phyloP scores from a whole-genome alignment of 1,284 basidiomycete species.

The Cutaneotrichosporon sp. region DNA sequence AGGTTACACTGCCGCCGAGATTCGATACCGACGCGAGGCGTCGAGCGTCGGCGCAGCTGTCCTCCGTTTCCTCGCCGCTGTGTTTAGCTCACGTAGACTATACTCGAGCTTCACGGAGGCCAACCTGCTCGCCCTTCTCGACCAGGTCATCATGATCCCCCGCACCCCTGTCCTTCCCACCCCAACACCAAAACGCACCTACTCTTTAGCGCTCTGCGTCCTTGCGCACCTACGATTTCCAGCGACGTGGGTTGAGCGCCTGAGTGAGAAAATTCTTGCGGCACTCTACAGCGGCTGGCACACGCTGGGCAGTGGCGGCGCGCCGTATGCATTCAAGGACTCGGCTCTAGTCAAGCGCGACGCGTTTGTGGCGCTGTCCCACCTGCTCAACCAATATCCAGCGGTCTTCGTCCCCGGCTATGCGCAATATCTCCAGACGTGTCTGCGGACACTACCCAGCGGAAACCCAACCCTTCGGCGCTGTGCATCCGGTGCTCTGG shows the following conservation, averaged over 20 bases:
- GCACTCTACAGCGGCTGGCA: slow-evolving; percentile 34
- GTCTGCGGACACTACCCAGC: slow-evolving; percentile 26
- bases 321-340: slow-evolving; percentile 8
- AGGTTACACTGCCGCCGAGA: slow-evolving; percentile 45
- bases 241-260: slow-evolving; percentile 22
- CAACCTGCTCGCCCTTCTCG: slow-evolving; percentile 39
- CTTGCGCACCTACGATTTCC: slow-evolving; percentile 39
- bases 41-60: slow-evolving; percentile 39
- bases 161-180: slow-evolving; percentile 40
- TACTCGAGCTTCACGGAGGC: slow-evolving; percentile 36
- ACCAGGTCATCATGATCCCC: slow-evolving; percentile 40
- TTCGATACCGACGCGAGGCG: slow-evolving; percentile 43
- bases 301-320: slow-evolving; percentile 14
- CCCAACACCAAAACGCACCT: slow-evolving; percentile 46
- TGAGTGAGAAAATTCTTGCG: slow-evolving; percentile 37
- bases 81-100: slow-evolving; percentile 29
- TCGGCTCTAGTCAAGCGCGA: slow-evolving; percentile 29
- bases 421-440: slow-evolving; percentile 30
- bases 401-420: slow-evolving; percentile 34
- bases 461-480: slow-evolving; percentile 22
- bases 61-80: slow-evolving; percentile 33
- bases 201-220: slow-evolving; percentile 39
- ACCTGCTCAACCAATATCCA: slow-evolving; percentile 39
- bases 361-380: slow-evolving; percentile 33
- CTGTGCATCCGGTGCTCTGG: slow-evolving; percentile 27